These are phyloP conservation scores for Oehlia diaphana DNA, from an alignment of 192 early-diverging fungal genomes.

Conservation along the genomic window DNA sequence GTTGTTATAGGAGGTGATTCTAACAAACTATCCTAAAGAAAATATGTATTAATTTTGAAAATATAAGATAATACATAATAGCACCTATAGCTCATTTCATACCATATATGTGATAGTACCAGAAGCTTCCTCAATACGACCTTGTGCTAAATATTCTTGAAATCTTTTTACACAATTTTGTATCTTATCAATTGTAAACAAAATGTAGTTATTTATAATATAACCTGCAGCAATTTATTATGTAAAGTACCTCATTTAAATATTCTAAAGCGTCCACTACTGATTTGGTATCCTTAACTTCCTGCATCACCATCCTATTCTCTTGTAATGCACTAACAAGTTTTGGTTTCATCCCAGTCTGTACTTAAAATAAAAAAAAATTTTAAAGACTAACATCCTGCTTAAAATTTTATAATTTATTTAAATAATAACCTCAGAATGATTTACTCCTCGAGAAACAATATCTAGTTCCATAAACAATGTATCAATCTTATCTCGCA, in stretches of 20 bases:
- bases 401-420: neutral
- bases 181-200: constrained; percentile 2
- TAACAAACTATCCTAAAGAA: constrained; percentile 21
- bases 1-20: constrained; percentile 14
- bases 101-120: constrained; percentile 20
- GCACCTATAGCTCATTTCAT: neutral
- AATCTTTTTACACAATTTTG: constrained; percentile 9
- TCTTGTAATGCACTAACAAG: constrained; percentile 12
- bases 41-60: neutral
- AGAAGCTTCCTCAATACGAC: constrained; percentile 29
- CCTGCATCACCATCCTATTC: constrained; percentile 10
- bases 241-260: constrained; percentile 2
- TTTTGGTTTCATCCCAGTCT: constrained; percentile 22
- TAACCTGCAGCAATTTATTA: neutral
- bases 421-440: constrained; percentile 19
- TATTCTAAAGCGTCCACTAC: constrained; percentile 22
- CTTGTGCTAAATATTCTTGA: constrained; percentile 18
- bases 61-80: neutral
- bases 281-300: constrained; percentile 7
- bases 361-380: neutral
- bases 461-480: constrained; percentile 10
- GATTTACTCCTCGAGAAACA: constrained; percentile 16
- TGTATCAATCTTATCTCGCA: constrained; percentile 16
- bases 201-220: neutral
- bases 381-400: neutral